Evolutionary conservation across 805 yeast genomes (phyloP).

Genomic region (Torulaspora microellipsoides): DNA sequence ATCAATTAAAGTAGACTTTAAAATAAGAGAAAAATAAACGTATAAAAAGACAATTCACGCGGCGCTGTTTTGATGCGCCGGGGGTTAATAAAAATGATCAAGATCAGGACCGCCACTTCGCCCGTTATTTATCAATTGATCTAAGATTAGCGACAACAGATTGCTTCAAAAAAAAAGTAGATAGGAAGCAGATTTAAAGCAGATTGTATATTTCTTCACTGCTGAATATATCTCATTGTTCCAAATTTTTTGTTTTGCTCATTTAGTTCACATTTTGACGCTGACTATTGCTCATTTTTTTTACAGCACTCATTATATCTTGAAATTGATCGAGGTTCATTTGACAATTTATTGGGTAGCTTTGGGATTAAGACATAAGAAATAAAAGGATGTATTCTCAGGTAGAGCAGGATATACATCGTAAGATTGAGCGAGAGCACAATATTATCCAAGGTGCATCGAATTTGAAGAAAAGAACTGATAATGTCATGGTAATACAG

Average conservation of each 20-base stretch:
- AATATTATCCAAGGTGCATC: constrained; percentile 87
- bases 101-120: neutral
- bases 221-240: no score
- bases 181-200: no score
- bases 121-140: no score
- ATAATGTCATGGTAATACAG: constrained; percentile 78
- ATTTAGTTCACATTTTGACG: no score
- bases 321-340: neutral
- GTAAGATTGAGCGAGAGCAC: constrained; percentile 82
- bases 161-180: no score
- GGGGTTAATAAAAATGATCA: constrained; percentile 3
- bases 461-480: constrained; percentile 69
- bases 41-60: constrained; percentile 5
- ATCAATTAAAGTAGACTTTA: neutral
- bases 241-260: no score
- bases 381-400: constrained; percentile 8
- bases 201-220: no score
- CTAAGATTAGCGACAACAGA: no score
- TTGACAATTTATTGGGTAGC: no score
- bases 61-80: constrained; percentile 7
- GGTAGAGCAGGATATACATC: constrained; percentile 57
- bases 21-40: constrained; percentile 2
- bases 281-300: no score
- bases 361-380: neutral
- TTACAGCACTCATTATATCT: neutral